Base-by-base conservation (phyloP, 2,329 filamentous ascomycete genomes). In the Penicillium sp. region DNA sequence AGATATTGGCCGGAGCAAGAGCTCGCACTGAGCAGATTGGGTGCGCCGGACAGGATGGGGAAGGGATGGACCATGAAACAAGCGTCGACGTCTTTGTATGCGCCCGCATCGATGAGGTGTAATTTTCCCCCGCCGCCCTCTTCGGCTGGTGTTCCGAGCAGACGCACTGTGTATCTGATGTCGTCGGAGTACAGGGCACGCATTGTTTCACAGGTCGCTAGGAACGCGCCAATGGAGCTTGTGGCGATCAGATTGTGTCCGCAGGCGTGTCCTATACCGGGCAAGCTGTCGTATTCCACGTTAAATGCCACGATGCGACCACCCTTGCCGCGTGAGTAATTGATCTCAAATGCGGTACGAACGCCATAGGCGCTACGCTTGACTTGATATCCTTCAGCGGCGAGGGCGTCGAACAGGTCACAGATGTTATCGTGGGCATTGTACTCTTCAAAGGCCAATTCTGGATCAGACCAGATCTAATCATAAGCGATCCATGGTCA, bases 101-200 rank as follows among this genome's bases (percentile, higher is more conserved):
- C 76, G 25, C 77, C 76, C 10, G 74, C 73, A 38, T 77, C 63
- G 34, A 78, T 71, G 12, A 80, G 71, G 17, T 68, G 61, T 15
- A 70, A 56, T 53, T 74, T 74, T n/a, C 72, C 71, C 25, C 71
- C 71, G 7, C 66, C 65, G 35, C 59, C 55, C 56, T 73, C 70
- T 57, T 71, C 69, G 31, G 70, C 69, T 0, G 71, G 69, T 14
- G 71, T 73, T 8, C 71, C 70, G 10, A 73, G 61, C 8, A 74
- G 54, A 6, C 65, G 63, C 14, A 68, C 60, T 5, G 67, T 55
- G 28, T 61, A 61, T 0, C 52, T 53, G 22, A 53, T 41, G 12
- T 60, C 64, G 10, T 64, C 59, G 0, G 58, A 43, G 11, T 62
- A 53, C 4, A 54, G 31, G 2, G 49, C 7, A 15, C 55, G 58